A percentile compares a stretch with the other conserved stretches of the same genome.
Conservation (phyloP, 1,284 basidiomycete genomes). For the Ceratobasidium sp. region DNA sequence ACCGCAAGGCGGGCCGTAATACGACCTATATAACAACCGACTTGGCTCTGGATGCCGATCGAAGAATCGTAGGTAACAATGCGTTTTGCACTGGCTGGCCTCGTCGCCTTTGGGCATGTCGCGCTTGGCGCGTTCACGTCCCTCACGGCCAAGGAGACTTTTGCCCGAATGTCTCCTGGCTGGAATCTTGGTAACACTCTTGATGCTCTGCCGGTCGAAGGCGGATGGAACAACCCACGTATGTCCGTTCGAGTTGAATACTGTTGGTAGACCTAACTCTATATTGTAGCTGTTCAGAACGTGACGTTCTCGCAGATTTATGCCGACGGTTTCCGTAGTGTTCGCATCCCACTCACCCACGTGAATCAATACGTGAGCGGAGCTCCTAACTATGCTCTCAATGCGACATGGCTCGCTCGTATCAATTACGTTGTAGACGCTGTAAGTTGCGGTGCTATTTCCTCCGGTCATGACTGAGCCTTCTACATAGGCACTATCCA, state of each 20-base stretch:
- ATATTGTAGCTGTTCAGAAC: slow-evolving; percentile 21
- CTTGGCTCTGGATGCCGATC: not conserved
- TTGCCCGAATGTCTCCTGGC: slow-evolving; percentile 18
- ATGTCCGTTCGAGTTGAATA: not conserved
- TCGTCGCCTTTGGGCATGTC: slow-evolving; percentile 21
- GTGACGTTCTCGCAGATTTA: slow-evolving; percentile 19
- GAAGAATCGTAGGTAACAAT: not conserved
- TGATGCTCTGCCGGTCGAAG: slow-evolving; percentile 37
- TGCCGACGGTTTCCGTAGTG: slow-evolving; percentile 30
- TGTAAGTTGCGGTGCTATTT: slow-evolving; percentile 4
- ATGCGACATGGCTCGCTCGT: slow-evolving; percentile 37
- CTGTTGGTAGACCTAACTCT: not conserved
- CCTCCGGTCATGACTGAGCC: not conserved
- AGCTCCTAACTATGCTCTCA: slow-evolving; percentile 31
- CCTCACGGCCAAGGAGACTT: slow-evolving; percentile 24
- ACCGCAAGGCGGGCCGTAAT: not conserved
- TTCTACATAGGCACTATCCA: not conserved
- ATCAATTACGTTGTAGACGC: slow-evolving; percentile 37
- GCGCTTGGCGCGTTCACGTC: slow-evolving; percentile 25
- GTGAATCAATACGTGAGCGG: slow-evolving; percentile 29
- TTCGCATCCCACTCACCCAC: slow-evolving; percentile 39
- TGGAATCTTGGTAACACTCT: slow-evolving; percentile 38
- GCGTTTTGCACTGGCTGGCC: not conserved
- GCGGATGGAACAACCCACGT: slow-evolving; percentile 29
- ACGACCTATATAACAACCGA: not conserved